Conservation (phyloP, 75 land plant genomes). For the Pinus taeda region DNA sequence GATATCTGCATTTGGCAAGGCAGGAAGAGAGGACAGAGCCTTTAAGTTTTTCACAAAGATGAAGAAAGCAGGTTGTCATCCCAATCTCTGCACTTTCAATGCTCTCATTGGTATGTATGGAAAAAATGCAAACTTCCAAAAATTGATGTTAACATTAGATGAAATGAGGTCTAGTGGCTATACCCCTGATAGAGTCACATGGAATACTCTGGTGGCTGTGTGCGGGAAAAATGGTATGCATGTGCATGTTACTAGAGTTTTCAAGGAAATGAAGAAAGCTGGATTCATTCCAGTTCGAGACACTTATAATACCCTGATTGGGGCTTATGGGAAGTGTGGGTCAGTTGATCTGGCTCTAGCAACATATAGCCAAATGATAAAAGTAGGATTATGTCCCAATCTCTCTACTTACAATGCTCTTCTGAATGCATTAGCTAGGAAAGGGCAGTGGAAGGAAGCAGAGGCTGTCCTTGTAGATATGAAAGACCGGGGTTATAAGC, state of each 20-base stretch:
- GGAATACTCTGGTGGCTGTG: slow-evolving; percentile 77
- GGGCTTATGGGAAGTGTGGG: slow-evolving; percentile 92
- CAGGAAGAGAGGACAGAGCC: slow-evolving; percentile 63
- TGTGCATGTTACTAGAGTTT: slow-evolving; percentile 49
- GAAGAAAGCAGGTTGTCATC: slow-evolving; percentile 64
- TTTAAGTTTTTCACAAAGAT: slow-evolving; percentile 55
- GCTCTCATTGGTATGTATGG: slow-evolving; percentile 80
- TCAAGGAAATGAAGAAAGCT: slow-evolving; percentile 71
- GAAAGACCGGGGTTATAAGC: slow-evolving; percentile 60
- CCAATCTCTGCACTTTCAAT: slow-evolving; percentile 83
- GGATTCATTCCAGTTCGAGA: slow-evolving; percentile 75
- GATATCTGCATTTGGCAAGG: slow-evolving; percentile 68
- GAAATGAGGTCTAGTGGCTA: slow-evolving; percentile 75
- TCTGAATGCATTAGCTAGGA: slow-evolving; percentile 77
- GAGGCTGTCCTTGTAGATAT: slow-evolving; percentile 69
- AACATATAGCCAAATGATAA: slow-evolving; percentile 72
- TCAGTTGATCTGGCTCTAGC: slow-evolving; percentile 42
- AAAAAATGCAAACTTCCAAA: slow-evolving; percentile 49
- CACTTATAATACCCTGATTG: slow-evolving; percentile 85
- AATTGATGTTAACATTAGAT: slow-evolving; percentile 56
- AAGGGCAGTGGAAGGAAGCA: slow-evolving; percentile 73
- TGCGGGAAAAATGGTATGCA: slow-evolving; percentile 68
- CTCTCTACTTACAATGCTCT: slow-evolving; percentile 75
- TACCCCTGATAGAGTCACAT: slow-evolving; percentile 72
- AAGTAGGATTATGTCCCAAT: slow-evolving; percentile 66